These are phyloP conservation scores for Lasiosphaeria ovina DNA, from an alignment of 495 filamentous ascomycete species.

Conservation along the genomic window DNA sequence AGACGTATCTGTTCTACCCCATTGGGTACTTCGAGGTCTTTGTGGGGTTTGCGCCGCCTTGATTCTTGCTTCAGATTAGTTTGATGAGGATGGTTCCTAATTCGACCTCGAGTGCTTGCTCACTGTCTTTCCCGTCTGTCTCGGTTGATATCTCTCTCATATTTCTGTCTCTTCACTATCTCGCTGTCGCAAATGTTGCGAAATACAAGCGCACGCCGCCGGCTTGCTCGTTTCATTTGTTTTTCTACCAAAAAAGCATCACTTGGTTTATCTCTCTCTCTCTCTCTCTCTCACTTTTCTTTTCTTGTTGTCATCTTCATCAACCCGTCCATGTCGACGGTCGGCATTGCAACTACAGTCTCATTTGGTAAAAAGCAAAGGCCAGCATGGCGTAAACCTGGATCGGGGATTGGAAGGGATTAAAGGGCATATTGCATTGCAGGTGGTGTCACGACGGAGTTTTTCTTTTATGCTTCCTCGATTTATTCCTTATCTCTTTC, in stretches of 20 bases:
- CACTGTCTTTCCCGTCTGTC: conserved; percentile 1
- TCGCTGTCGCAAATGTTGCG: too few species aligned
- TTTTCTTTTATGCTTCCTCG: not conserved
- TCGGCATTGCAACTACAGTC: not conserved
- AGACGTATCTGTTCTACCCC: conserved; percentile 4
- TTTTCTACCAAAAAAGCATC: too few species aligned
- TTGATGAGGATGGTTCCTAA: not conserved
- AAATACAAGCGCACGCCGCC: too few species aligned
- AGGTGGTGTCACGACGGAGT: conserved; percentile 1
- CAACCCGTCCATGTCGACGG: not conserved
- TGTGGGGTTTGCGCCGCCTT: conserved; percentile 1
- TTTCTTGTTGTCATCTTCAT: not conserved
- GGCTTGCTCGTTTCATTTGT: too few species aligned
- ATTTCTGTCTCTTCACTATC: too few species aligned
- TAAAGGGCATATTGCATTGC: not conserved
- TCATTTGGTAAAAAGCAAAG: not conserved
- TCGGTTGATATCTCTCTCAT: too few species aligned
- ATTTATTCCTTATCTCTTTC: not conserved
- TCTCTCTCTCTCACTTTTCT: not conserved
- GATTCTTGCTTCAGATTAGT: not conserved
- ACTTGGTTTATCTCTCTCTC: not conserved
- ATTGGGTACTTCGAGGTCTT: conserved; percentile 1
- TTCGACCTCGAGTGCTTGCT: not conserved
- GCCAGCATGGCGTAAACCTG: not conserved
- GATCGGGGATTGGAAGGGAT: not conserved